phyloP scores from a whole-genome alignment of 805 yeast species.

The Lachancea sp. region DNA sequence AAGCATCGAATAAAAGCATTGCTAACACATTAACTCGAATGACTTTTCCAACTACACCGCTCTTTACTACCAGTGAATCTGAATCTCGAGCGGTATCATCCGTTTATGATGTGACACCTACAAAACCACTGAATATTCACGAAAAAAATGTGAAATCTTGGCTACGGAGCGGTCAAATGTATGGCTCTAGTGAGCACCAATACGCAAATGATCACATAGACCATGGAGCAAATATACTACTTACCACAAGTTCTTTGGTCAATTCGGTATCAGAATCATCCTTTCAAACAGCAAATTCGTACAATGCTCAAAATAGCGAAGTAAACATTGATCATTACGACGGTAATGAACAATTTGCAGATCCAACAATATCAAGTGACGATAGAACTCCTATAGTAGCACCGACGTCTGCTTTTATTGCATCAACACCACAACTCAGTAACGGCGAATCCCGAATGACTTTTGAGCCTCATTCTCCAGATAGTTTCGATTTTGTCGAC shows the following conservation, averaged over 20 bases:
- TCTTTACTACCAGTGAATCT: not conserved
- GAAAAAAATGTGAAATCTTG: not conserved
- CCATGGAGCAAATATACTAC: not conserved
- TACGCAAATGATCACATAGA: not conserved
- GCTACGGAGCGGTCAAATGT: not conserved
- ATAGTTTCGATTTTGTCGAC: constrained; percentile 6
- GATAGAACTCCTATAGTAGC: constrained; percentile 9
- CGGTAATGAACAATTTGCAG: not conserved
- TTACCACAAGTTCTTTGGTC: constrained; percentile 5
- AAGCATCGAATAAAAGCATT: too few species aligned
- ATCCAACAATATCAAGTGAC: not conserved
- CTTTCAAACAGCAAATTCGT: constrained; percentile 10
- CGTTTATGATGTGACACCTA: constrained; percentile 2
- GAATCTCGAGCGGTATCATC: not conserved
- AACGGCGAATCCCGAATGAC: not conserved
- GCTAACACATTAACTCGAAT: not conserved
- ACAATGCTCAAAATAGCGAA: not conserved
- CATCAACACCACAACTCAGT: constrained; percentile 6
- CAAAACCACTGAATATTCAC: constrained; percentile 1
- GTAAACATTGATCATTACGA: not conserved
- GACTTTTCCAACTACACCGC: not conserved
- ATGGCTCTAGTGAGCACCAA: too few species aligned
- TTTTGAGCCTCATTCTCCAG: constrained; percentile 1
- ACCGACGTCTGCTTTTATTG: constrained; percentile 4
- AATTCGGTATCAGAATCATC: constrained; percentile 7